Base-by-base conservation (phyloP, 2,329 filamentous ascomycete genomes). In the Xylaria sp. region DNA sequence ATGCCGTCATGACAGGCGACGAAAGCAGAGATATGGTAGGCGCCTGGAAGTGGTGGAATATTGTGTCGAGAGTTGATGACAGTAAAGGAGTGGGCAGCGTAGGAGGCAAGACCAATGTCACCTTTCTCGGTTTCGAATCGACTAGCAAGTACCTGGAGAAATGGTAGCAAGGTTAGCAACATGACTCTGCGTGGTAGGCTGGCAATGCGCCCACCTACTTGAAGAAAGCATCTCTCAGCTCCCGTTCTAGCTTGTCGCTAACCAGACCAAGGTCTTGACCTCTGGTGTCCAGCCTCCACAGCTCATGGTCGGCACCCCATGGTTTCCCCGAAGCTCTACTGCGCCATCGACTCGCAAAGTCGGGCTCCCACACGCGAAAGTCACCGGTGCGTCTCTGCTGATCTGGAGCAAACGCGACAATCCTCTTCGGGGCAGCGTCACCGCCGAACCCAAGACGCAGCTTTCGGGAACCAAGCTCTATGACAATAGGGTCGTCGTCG, bases 391-490 rank as follows among this genome's bases (percentile, higher is more conserved):
- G 85, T 57, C 91, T 85, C 72, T 91, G 88, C 72, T 90, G 84
- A 66, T 94, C 89, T 0, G 92, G 92, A 0, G 88, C 87, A 75
- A 93, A 94, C 21, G 84, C 82, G 21, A 94, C 79, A 14, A 84
- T 82, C 0, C 83, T 85, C 75, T 94, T 96, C 69, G 93, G 93
- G 2, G 82, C 78, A 45, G 88, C 85, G 75, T 97, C 94, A 54
- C 94, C 94, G 5, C 94, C 92, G 73, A 97, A 95, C 0, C 95
- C 95, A 9, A 90, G 89, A 46, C 90, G 87, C 25, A 98, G 76
- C 76, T 88, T 90, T 21, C 94, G 87, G 9, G 91, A 86, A 1
- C 93, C 94, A 37, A 98, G 76, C 75, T 98, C 93, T 54, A 97
- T 82, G 43, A 99, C 84, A 4, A 97, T 78, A 6, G 89, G 82